Evolutionary conservation across 768 basidiomycete genomes (phyloP).

Genomic region (Porpolomopsis calyptriformis): DNA sequence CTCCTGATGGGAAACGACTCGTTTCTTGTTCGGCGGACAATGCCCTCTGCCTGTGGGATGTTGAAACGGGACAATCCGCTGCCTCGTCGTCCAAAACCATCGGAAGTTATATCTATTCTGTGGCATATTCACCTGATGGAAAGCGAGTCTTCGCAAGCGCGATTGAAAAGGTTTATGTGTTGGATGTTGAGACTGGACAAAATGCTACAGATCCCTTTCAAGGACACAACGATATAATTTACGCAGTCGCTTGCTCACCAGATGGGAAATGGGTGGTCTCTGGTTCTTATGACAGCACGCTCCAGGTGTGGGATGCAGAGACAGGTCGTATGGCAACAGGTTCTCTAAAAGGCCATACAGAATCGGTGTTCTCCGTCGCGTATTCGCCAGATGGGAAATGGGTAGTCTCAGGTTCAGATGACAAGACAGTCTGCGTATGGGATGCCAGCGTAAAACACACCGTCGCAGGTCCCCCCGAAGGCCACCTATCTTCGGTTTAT

Average conservation of each 20-base stretch:
- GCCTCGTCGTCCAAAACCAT: too few species aligned
- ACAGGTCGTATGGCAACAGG: neutral
- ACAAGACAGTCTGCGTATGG: constrained; percentile 2
- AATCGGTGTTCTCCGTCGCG: too few species aligned
- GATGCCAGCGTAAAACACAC: constrained; percentile 6
- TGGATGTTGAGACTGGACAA: constrained; percentile 5
- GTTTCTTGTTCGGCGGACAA: constrained; percentile 14
- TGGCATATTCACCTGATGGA: constrained; percentile 42
- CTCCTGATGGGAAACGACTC: constrained; percentile 17
- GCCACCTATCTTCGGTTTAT: constrained; percentile 6
- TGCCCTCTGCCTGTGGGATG: constrained; percentile 16
- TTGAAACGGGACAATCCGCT: too few species aligned
- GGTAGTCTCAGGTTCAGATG: neutral
- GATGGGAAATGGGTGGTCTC: too few species aligned
- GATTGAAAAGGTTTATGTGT: constrained; percentile 38
- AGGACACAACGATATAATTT: too few species aligned
- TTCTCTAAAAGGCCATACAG: too few species aligned
- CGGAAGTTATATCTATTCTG: constrained; percentile 13
- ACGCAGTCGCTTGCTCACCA: too few species aligned
- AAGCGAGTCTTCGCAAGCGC: constrained; percentile 39
- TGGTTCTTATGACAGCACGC: too few species aligned
- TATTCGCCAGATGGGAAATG: constrained; percentile 3
- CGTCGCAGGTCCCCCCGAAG: neutral
- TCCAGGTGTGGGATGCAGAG: too few species aligned
- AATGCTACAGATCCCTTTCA: too few species aligned